Conservation (phyloP, 2,329 filamentous ascomycete genomes). For the Bertia moriformis region DNA sequence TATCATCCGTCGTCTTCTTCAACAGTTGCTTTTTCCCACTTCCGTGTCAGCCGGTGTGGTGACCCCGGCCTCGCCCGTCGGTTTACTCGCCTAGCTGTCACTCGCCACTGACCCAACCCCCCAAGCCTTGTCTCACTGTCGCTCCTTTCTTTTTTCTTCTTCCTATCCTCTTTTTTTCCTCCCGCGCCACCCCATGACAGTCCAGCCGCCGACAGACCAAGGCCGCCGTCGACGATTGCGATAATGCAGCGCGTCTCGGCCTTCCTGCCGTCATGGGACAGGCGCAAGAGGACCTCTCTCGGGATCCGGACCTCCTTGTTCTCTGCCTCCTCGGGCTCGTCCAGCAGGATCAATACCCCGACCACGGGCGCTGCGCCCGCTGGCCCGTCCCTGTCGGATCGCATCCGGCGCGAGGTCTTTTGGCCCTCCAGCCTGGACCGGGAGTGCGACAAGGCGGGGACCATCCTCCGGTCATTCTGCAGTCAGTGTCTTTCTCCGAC, state of each 20-base stretch:
- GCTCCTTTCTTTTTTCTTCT: too few species aligned
- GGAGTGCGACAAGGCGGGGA: constrained; percentile 80
- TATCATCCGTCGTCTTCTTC: too few species aligned
- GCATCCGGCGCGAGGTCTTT: constrained; percentile 67
- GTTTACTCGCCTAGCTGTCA: too few species aligned
- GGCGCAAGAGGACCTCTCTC: constrained; percentile 20
- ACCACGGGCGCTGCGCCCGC: constrained; percentile 47
- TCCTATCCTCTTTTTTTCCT: too few species aligned
- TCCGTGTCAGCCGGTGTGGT: too few species aligned
- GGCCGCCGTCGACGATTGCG: constrained; percentile 6
- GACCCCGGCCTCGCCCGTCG: too few species aligned
- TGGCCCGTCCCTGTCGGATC: too few species aligned
- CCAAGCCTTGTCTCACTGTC: too few species aligned
- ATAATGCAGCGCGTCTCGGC: constrained; percentile 27
- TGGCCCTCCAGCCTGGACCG: constrained; percentile 77
- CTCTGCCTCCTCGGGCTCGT: constrained; percentile 24
- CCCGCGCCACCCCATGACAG: too few species aligned
- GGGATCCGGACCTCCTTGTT: constrained; percentile 9
- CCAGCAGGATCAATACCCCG: constrained; percentile 41
- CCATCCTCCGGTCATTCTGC: constrained; percentile 82
- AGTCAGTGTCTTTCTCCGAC: constrained; percentile 41
- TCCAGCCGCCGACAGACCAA: too few species aligned
- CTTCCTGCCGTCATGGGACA: constrained; percentile 29
- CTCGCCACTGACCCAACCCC: too few species aligned
- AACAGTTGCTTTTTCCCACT: too few species aligned